Base-by-base conservation (phyloP, 2,329 filamentous ascomycete genomes). In the Magnaporthiopsis poae region DNA sequence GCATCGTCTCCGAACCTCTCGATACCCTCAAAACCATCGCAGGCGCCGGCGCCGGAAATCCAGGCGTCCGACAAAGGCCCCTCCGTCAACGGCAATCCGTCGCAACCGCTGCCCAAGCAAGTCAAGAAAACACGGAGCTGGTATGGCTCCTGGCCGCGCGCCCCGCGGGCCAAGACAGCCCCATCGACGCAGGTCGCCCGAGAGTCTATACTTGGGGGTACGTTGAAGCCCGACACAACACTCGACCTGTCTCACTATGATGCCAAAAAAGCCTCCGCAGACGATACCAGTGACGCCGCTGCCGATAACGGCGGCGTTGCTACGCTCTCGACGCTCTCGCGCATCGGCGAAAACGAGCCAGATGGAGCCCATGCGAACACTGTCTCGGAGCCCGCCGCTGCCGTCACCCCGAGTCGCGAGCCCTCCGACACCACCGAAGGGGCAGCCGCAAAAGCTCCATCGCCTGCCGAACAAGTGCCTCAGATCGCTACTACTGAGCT, bases 111-210 rank as follows among this genome's bases (percentile, higher is more conserved):
- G 25, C 67, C 69, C 35, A 71, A 66, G 13, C 70, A 86, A 83
- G 75, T 81, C 56, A 80, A 79, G 68, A 85, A 85, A 72, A 75
- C 80, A 11, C 78, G 78, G 63, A 87, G 85, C 73, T 88, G 86
- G 86, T 88, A 88, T 73, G 84, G 84, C 65, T 84, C 86, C 25
- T 87, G 84, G 84, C 82, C 84, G 25, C 79, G 82, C 68, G 73
- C 76, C 46, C 56, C 62, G 11, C 39, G 12, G 36, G 77, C 81
- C 36, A 88, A 88, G 71, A 83, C 86, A 8, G 76, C 79, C 21
- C 80, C 86, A 35, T 88, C 85, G 11, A 87, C 83, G 7, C 84
- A 86, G 65, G 77, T 89, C 61, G 84, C 85, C 3, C 81, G 80
- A 69, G 86, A 89, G 73, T 85, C 82, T 15, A 88, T 88, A 35